Base-by-base conservation (phyloP, 2,329 filamentous ascomycete genomes). In the Cladosporium austrohemisphaericum region DNA sequence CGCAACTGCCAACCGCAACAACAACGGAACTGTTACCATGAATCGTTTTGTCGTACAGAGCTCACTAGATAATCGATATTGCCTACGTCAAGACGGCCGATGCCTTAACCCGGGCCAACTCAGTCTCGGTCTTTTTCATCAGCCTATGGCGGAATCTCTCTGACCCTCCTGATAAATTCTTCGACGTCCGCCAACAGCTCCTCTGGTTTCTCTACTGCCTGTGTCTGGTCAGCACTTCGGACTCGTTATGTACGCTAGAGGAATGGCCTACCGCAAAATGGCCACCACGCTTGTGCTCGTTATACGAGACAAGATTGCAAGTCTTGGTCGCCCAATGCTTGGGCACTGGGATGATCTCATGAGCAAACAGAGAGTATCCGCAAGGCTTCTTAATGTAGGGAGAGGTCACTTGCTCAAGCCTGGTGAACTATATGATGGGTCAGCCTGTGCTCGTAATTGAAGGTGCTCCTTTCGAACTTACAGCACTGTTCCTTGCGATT, bases 321-420 rank as follows among this genome's bases (percentile, higher is more conserved):
- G 53, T 57, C 9, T 64, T 58, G 37, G 61, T 64, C 5, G 69
- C 56, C 57, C 65, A 68, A 47, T 60, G 58, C 52, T 64, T 66
- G 20, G 72, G 65, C 14, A 63, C 64, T 0, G 68, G 68, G 3
- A 62, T 45, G 1, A 75, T 50, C 52, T 75, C 72, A 29, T 62
- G 65, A 10, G 71, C 69, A 51, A 73, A 75, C 51, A 67, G 69
- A 1, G 65, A 69, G 53, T 70, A 74, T 0, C 71, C 72, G 13
- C 65, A 55, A 13, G 72, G 71, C 57, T 74, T 73, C 11, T 64
- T 53, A 1, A 71, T 61, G 48, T 63, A 62, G 16, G 59, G 52
- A 51, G 7, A 57, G 38, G 13, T 51, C 50, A 18, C 52, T 29
- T 8, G 57, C 49, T 14, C 60, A n/a, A n/a, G n/a, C 55, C 10